Percentiles rank a stretch among this genome's conserved stretches.
These are phyloP conservation scores for Yamadazyma blattariae DNA, from an alignment of 1,139 yeast species.

Conservation along the genomic window DNA sequence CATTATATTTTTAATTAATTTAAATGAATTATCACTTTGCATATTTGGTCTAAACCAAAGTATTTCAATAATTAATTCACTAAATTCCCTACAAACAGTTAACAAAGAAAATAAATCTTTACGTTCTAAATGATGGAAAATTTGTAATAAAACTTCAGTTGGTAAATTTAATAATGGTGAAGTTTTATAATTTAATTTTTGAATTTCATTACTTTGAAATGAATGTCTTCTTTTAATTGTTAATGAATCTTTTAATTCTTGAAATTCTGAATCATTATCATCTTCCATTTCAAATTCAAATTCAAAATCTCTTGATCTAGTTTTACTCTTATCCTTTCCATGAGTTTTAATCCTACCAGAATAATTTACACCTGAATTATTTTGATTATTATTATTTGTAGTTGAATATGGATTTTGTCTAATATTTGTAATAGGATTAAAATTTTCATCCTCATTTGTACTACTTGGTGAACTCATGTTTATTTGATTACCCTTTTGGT, in stretches of 20 bases:
- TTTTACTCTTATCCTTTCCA: slow-evolving; percentile 5
- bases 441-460: slow-evolving; percentile 19
- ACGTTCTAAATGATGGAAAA: slow-evolving; percentile 65
- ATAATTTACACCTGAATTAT: slow-evolving; percentile 4
- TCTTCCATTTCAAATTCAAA: slow-evolving; percentile 31
- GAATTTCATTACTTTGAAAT: slow-evolving; percentile 19
- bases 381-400: not conserved
- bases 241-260: slow-evolving; percentile 35
- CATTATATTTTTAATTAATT: slow-evolving; percentile 55
- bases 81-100: slow-evolving; percentile 82
- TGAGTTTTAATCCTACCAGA: slow-evolving; percentile 6
- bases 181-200: slow-evolving; percentile 22
- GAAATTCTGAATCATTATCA: slow-evolving; percentile 34
- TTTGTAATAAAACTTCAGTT: slow-evolving; percentile 71
- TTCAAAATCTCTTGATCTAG: slow-evolving; percentile 10
- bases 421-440: not conserved
- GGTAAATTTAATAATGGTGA: slow-evolving; percentile 66
- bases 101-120: slow-evolving; percentile 68
- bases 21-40: slow-evolving; percentile 52
- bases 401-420: not conserved
- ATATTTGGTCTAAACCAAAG: slow-evolving; percentile 89
- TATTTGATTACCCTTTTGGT: no score
- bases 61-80: slow-evolving; percentile 72
- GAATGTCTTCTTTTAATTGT: slow-evolving; percentile 27
- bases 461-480: slow-evolving; percentile 34